Evolutionary conservation across 352 stramenopile genomes (phyloP).

Genomic region (Phytophthora pisi): DNA sequence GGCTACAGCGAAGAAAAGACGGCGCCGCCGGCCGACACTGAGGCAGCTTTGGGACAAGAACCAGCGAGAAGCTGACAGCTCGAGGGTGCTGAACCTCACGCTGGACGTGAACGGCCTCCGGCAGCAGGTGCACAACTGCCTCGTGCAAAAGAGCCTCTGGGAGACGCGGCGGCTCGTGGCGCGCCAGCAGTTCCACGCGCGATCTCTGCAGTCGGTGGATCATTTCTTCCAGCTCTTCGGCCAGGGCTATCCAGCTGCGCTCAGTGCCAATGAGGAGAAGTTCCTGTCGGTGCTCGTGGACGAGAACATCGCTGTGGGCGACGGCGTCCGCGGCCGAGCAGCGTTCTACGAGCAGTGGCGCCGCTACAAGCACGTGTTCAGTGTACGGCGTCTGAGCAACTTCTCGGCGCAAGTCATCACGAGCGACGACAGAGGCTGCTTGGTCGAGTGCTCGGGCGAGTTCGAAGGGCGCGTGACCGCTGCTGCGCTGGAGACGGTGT

Average conservation of each 20-base stretch:
- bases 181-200: slow-evolving; percentile 35
- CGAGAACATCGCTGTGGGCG: slow-evolving; percentile 30
- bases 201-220: slow-evolving; percentile 27
- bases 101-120: slow-evolving; percentile 34
- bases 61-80: slow-evolving; percentile 20
- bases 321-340: slow-evolving; percentile 12
- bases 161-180: slow-evolving; percentile 33
- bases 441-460: slow-evolving; percentile 36
- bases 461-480: slow-evolving; percentile 34
- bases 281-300: slow-evolving; percentile 34
- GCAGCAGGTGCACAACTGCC: slow-evolving; percentile 35
- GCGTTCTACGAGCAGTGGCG: slow-evolving; percentile 54
- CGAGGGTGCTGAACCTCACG: slow-evolving; percentile 29
- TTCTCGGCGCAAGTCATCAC: slow-evolving; percentile 31
- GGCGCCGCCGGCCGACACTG: neutral
- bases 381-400: slow-evolving; percentile 22
- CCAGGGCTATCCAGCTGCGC: slow-evolving; percentile 19
- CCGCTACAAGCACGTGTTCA: slow-evolving; percentile 52
- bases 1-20: slow-evolving; percentile 1
- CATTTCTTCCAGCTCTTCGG: slow-evolving; percentile 47
- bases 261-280: slow-evolving; percentile 8
- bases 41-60: slow-evolving; percentile 6
- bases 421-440: slow-evolving; percentile 26
- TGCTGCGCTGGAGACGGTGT: slow-evolving; percentile 30
- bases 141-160: slow-evolving; percentile 26